Evolutionary conservation across 768 basidiomycete species (phyloP), one percentile per base, ranked within the genome.

Genomic region (Lactarius tabidus): DNA sequence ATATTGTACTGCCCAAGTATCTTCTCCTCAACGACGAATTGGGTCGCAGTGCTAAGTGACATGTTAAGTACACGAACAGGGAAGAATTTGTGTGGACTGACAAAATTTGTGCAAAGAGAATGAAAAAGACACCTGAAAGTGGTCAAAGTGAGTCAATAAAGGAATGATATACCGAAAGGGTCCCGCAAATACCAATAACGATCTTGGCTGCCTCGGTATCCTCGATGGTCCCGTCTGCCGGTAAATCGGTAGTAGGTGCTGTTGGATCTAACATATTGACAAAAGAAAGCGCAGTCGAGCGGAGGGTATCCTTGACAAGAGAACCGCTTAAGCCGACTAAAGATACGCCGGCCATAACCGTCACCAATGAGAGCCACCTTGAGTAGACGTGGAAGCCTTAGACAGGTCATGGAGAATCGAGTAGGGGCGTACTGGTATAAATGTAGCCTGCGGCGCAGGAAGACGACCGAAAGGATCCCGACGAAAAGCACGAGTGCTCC

Each of bases 11-110:
- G 84, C 72, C 85, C 79, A 89, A 98, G 88, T 70, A 98, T 95
- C 80, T 91, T 95, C 78, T 98, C 96, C 81, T 98, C 97, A 18
- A 97, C 83, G 53, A 98, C 95, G 73, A 95, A 95, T 74, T 95
- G 94, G 12, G 86, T 85, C 62, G 94, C 94, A 33, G 92, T 91
- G 79, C 92, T 95, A 74, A 31, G 64, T 31, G 58, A 57, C 26
- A 41, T 28, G 59, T 41, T 35, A 52, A 57, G 28, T 38, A 35
- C 45, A 61, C 48, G 63, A 63, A 63, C 65, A 63, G 62, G 65
- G 56, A 54, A 69, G 67, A 43, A 41, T 64, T 63, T 38, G 20
- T 66, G 43, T 63, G 45, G 48, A 73, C 89, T 81, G 74, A 93
- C 91, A 98, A 98, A 68, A 97, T 76, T 76, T 98, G 96, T 29